Evolutionary conservation across 1,284 basidiomycete species (phyloP).

Genomic region (Termitomyces sp.): DNA sequence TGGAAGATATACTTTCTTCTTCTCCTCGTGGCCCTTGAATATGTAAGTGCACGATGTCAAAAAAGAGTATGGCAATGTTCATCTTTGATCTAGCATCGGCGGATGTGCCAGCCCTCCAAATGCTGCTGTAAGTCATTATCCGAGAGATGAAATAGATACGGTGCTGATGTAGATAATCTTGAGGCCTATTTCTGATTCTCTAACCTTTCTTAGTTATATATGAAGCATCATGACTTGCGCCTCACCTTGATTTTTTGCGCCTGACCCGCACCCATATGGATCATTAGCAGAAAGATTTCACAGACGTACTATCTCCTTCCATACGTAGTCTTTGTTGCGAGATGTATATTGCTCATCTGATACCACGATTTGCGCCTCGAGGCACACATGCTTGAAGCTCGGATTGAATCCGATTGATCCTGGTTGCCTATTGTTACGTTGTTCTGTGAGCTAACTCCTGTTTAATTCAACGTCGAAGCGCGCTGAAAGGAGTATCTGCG

Average conservation of each 20-base stretch:
- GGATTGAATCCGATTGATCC: slow-evolving; percentile 7
- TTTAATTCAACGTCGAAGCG: slow-evolving; percentile 7
- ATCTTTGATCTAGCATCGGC: slow-evolving; percentile 33
- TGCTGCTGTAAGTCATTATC: slow-evolving; percentile 48
- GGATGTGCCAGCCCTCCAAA: slow-evolving; percentile 66
- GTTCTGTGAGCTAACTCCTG: slow-evolving; percentile 2
- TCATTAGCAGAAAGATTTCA: not conserved
- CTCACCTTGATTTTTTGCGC: not conserved
- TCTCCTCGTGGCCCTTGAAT: slow-evolving; percentile 68
- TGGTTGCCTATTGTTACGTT: slow-evolving; percentile 3
- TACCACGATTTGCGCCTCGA: slow-evolving; percentile 11
- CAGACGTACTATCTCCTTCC: not conserved
- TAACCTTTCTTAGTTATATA: not conserved
- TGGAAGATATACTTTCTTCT: slow-evolving; percentile 65
- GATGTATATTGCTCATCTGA: slow-evolving; percentile 4
- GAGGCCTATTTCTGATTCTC: slow-evolving; percentile 23
- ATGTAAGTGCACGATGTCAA: slow-evolving; percentile 40
- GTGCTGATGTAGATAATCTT: slow-evolving; percentile 1
- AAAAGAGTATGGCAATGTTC: not conserved
- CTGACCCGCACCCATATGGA: not conserved
- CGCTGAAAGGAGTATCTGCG: slow-evolving; percentile 4
- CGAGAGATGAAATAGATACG: slow-evolving; percentile 1
- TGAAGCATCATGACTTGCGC: slow-evolving; percentile 1
- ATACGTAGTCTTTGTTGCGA: not conserved
- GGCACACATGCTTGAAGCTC: slow-evolving; percentile 9